Base-by-base conservation (phyloP, 2,329 filamentous ascomycete species). In the Cryphonectria radicalis region DNA sequence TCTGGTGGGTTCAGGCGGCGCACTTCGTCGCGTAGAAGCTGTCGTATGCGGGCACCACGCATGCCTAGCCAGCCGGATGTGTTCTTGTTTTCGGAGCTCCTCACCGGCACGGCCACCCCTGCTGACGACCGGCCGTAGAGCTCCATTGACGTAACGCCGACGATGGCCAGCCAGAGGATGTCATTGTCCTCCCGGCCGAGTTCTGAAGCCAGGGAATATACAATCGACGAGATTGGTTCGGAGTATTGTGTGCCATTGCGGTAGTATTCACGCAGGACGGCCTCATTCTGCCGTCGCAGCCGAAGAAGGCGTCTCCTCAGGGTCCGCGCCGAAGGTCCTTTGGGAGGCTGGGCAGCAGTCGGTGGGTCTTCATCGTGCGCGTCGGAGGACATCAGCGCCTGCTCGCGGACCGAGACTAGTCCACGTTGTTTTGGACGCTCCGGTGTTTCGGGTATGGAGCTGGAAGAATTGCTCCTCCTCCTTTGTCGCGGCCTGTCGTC, bases 101-200 rank as follows among this genome's bases (percentile, higher is more conserved):
- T 84, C 19, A 88, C 83, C 0, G 87, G 84, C 1, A 90, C 86
- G 25, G 92, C 91, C 42, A 96, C 86, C 35, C 94, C 94, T 17
- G 93, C 91, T 62, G 93, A 93, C 28, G 93, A 95, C 70, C 93
- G 91, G 22, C 95, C 95, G 75, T 96, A 97, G 0, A 98, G 87
- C 79, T 98, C 95, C 81, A 97, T 91, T 22, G 94, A 97, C n/a
- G 93, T 94, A 50, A 97, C 93, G 7, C 96, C 96, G 37, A 99
- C 93, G 77, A 98, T 97, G 7, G 94, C 91, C 71, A 97, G 87
- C 96, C 96, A 99, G 19, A 99, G 86, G 32, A 98, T 86, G 77
- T 99, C 95, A 77, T 98, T 99, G 80, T 98, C 95, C 85, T 98
- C 96, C 68, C 95, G 92, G 73, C 96, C 96, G 8, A 99, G 89